Percentiles rank a stretch among this genome's conserved stretches.
These are phyloP conservation scores for Phaeolepiota aurea DNA, from an alignment of 768 basidiomycete genomes.

Conservation along the genomic window DNA sequence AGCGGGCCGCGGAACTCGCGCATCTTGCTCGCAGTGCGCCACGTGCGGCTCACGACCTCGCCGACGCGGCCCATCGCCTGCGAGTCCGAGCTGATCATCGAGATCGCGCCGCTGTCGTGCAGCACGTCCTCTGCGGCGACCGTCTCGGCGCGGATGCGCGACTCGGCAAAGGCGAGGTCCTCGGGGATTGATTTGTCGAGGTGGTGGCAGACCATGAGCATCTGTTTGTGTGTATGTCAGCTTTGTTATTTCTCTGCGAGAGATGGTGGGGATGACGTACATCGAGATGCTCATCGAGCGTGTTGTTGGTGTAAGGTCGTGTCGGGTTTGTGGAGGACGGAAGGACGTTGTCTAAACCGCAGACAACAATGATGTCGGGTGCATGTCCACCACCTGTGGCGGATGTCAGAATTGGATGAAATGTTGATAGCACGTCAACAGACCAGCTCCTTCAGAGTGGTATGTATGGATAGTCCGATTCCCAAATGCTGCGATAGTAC, in stretches of 20 bases:
- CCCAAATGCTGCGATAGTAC: conserved; percentile 85
- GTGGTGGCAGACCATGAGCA: conserved; percentile 99
- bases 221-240: conserved; percentile 37
- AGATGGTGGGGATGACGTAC: conserved; percentile 39
- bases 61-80: conserved; percentile 99
- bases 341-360: conserved; percentile 79
- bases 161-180: conserved; percentile 93
- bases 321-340: conserved; percentile 98
- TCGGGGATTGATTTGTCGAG: conserved; percentile 87
- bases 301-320: conserved; percentile 84
- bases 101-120: conserved; percentile 88
- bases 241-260: background rate
- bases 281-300: conserved; percentile 94
- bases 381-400: conserved; percentile 83
- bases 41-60: conserved; percentile 87
- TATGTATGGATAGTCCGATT: conserved; percentile 94
- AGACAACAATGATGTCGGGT: conserved; percentile 97
- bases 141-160: conserved; percentile 93
- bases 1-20: conserved; percentile 71
- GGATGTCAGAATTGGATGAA: conserved; percentile 1
- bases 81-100: conserved; percentile 94
- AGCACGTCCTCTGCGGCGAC: conserved; percentile 96
- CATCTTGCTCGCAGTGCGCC: conserved; percentile 98
- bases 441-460: conserved; percentile 92
- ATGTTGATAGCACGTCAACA: conserved; percentile 4